Evolutionary conservation across 805 yeast species (phyloP).

Genomic region (Zygotorulaspora danielsina): DNA sequence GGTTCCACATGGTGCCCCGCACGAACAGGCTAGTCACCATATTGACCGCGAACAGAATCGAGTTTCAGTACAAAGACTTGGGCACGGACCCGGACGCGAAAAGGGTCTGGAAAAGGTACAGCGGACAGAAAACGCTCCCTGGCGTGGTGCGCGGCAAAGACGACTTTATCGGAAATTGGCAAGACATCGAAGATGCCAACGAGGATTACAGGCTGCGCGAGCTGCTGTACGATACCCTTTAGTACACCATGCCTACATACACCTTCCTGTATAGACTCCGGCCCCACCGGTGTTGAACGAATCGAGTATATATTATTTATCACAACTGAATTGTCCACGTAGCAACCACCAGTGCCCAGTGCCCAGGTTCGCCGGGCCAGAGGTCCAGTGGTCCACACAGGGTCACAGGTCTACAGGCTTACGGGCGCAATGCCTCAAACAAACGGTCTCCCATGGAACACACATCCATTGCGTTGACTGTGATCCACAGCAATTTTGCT

Average conservation of each 20-base stretch:
- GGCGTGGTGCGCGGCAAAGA: constrained; percentile 81
- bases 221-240: constrained; percentile 53
- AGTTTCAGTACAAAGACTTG: constrained; percentile 66
- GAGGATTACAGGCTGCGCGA: constrained; percentile 67
- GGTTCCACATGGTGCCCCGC: constrained; percentile 70
- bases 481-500: no score
- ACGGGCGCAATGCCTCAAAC: no score
- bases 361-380: no score
- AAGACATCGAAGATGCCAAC: constrained; percentile 80
- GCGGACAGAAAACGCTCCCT: constrained; percentile 71
- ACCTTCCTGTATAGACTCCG: background rate
- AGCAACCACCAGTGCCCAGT: no score
- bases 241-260: constrained; percentile 24
- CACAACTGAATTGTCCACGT: no score
- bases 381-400: no score
- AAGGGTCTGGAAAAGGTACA: constrained; percentile 72
- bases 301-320: no score
- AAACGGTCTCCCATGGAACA: no score
- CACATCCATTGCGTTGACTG: no score
- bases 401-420: no score
- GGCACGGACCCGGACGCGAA: constrained; percentile 88
- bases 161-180: constrained; percentile 79
- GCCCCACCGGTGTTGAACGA: no score
- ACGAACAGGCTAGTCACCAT: constrained; percentile 75
- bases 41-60: constrained; percentile 65